Conservation (phyloP, 305 asterid genomes). For the Stenogyne calaminthoides region DNA sequence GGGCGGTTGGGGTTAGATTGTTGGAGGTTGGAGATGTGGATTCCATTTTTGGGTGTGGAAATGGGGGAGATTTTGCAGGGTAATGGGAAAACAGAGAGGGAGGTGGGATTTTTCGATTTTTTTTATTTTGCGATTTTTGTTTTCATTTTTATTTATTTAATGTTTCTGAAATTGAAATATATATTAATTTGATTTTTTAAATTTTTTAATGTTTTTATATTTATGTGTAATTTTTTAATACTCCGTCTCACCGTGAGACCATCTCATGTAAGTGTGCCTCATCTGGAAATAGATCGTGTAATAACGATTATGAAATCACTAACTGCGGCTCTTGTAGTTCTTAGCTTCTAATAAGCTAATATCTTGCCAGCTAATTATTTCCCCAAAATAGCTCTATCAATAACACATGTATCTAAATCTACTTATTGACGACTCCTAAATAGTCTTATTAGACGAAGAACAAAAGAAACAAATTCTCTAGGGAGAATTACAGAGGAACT, state of each 20-base stretch:
- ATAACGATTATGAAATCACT: background rate
- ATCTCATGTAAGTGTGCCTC: too few species aligned
- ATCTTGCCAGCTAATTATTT: background rate
- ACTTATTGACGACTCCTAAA: background rate
- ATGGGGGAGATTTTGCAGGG: background rate
- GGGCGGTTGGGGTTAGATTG: too few species aligned
- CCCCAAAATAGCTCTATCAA: background rate
- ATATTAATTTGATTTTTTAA: too few species aligned
- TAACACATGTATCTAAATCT: background rate
- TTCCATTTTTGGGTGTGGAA: slow-evolving; percentile 36
- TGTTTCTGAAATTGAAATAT: too few species aligned
- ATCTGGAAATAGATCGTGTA: background rate
- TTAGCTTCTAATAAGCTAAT: background rate
- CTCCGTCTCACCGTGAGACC: too few species aligned
- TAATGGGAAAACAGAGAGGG: background rate
- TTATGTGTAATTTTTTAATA: too few species aligned
- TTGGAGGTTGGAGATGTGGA: too few species aligned
- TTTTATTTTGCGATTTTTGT: too few species aligned
- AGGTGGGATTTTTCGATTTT: too few species aligned
- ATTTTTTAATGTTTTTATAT: too few species aligned
- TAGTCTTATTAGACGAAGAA: background rate
- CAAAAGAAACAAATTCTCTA: background rate
- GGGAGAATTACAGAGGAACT: background rate
- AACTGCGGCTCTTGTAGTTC: background rate
- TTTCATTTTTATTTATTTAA: too few species aligned